Evolutionary conservation across 31 red algal species (phyloP), one percentile per base, ranked within the genome.

Genomic region (Porphyra umbilicalis): DNA sequence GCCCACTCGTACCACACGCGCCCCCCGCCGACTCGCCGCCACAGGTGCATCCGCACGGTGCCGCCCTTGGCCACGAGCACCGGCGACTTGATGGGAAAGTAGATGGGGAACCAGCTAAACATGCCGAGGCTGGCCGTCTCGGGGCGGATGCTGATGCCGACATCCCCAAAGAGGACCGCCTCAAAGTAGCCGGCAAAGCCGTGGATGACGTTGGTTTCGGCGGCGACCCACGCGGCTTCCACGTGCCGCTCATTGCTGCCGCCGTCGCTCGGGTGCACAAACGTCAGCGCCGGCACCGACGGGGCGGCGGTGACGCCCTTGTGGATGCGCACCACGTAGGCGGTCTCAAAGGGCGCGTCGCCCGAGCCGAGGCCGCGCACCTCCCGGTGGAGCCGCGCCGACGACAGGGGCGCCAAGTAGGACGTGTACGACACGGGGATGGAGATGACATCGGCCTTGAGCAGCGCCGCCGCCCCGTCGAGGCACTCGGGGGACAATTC

Each of bases 41-140:
- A 95, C 71, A 95, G 77, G 74, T 90, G 88, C 31, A 78, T 81
- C 16, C 83, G 88, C 8, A 95, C 77, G 34, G 89, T 89, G 18
- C 83, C 85, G 25, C 88, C 93, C 35, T 84, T 86, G 38, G 85
- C 40, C 32, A 95, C 88, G 38, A 90, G 90, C 40, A 95, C 79
- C 33, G 93, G 93, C 10, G 76, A 83, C 37, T 83, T 36, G 33
- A 95, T 84, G 6, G 95, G 95, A 88, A 97, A 91, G 77, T 81
- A 90, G 31, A 97, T 89, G n/a, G 95, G 91, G 79, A 94, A 97
- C 95, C 95, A 97, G 9, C 90, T 93, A 40, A 97, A 97, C 95
- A 97, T 97, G 16, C 91, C 89, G 6, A 88, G 83, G 10, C 85
- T 83, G 33, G 88, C 80, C 35, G 88, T 97, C 68, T 80, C 83